A percentile compares a stretch with the other conserved stretches of the same genome.
phyloP scores from a whole-genome alignment of 2,329 filamentous ascomycete species.

The Penicillium palitans region DNA sequence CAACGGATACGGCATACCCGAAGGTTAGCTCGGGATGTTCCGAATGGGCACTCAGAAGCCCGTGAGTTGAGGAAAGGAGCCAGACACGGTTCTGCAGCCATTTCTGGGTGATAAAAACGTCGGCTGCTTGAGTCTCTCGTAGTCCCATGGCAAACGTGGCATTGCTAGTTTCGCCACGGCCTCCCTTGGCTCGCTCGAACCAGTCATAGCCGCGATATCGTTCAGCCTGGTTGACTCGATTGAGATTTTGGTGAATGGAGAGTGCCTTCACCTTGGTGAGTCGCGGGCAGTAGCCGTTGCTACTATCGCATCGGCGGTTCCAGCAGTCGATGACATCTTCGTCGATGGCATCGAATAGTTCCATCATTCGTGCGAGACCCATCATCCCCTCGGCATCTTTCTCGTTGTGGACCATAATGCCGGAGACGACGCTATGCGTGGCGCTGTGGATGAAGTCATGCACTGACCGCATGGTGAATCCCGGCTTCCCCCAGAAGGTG shows the following conservation, averaged over 20 bases:
- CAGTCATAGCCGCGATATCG: constrained; percentile 41
- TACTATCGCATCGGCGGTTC: constrained; percentile 57
- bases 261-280: constrained; percentile 63
- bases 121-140: constrained; percentile 45
- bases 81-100: constrained; percentile 48
- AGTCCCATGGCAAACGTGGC: constrained; percentile 29
- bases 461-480: constrained; percentile 42
- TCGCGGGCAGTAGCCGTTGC: constrained; percentile 64
- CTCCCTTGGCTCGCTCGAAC: constrained; percentile 37
- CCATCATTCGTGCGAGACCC: constrained; percentile 46
- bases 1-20: constrained; percentile 40
- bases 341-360: constrained; percentile 47
- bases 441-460: constrained; percentile 42
- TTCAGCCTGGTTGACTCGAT: constrained; percentile 34
- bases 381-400: constrained; percentile 47
- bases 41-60: constrained; percentile 36
- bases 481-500: constrained; percentile 44
- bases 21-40: constrained; percentile 41
- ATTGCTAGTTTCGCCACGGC: constrained; percentile 20
- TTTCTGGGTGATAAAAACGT: constrained; percentile 46
- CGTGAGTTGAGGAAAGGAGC: constrained; percentile 45
- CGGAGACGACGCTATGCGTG: constrained; percentile 39
- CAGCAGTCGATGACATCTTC: constrained; percentile 48
- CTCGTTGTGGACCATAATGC: constrained; percentile 47
- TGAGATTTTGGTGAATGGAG: constrained; percentile 39